phyloP scores from a whole-genome alignment of 805 yeast genomes.

The Allodekkera sacchari region DNA sequence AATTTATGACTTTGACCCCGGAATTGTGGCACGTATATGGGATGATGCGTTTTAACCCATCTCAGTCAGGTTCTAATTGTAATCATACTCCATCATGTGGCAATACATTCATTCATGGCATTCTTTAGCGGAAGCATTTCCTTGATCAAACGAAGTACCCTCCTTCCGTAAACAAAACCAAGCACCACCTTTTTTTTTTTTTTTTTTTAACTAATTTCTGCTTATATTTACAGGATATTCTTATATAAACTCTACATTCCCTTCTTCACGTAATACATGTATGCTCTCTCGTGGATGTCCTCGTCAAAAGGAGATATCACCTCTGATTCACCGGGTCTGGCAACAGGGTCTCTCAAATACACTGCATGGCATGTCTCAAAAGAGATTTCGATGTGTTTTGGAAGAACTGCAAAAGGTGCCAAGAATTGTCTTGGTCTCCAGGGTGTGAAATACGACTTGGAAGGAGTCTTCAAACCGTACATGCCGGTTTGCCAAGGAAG shows the following conservation, averaged over 20 bases:
- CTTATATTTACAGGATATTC: not conserved
- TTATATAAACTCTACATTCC: slow-evolving; percentile 30
- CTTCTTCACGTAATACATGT: slow-evolving; percentile 83
- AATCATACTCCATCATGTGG: too few relatives aligned
- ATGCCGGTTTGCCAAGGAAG: slow-evolving; percentile 79
- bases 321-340: slow-evolving; percentile 94
- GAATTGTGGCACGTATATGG: too few relatives aligned
- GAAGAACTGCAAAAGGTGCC: slow-evolving; percentile 86
- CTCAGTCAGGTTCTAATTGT: too few relatives aligned
- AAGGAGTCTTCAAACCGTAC: slow-evolving; percentile 72
- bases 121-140: too few relatives aligned
- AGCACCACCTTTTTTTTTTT: too few relatives aligned
- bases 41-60: too few relatives aligned
- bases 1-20: too few relatives aligned
- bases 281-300: slow-evolving; percentile 84
- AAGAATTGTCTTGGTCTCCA: slow-evolving; percentile 93
- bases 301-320: slow-evolving; percentile 84
- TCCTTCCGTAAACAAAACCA: too few relatives aligned
- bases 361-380: slow-evolving; percentile 92
- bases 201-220: slow-evolving; percentile 2
- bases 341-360: slow-evolving; percentile 94
- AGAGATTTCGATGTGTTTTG: slow-evolving; percentile 85
- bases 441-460: slow-evolving; percentile 87
- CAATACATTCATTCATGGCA: too few relatives aligned
- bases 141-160: too few relatives aligned